These are phyloP conservation scores for Sporothrix inflata DNA, from an alignment of 2,329 filamentous ascomycete genomes.

Conservation along the genomic window DNA sequence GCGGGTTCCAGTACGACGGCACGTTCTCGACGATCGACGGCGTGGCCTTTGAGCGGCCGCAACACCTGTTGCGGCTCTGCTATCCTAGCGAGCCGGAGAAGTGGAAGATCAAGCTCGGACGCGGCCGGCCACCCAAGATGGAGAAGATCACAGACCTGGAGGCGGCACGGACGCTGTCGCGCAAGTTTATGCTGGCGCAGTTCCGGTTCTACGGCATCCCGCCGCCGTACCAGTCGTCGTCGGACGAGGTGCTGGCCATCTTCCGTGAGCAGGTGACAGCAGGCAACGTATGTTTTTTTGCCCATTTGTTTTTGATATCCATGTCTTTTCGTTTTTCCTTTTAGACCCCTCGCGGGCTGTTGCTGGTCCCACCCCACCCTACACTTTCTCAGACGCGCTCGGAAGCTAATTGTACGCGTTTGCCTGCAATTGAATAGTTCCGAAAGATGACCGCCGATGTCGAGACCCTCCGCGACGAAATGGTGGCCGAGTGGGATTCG, in stretches of 20 bases:
- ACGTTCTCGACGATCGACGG: slow-evolving; percentile 35
- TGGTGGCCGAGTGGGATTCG: slow-evolving; percentile 35
- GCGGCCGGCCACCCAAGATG: slow-evolving; percentile 36
- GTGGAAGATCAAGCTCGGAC: slow-evolving; percentile 36
- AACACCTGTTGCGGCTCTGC: slow-evolving; percentile 35
- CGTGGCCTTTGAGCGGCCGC: slow-evolving; percentile 35
- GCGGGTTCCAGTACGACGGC: slow-evolving; percentile 42
- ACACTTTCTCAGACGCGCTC: background rate
- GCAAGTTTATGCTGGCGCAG: slow-evolving; percentile 35
- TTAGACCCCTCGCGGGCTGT: background rate
- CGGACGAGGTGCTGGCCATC: slow-evolving; percentile 32
- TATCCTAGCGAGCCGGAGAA: slow-evolving; percentile 34
- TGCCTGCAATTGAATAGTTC: slow-evolving; percentile 28
- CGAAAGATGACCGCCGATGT: slow-evolving; percentile 33
- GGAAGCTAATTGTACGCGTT: slow-evolving; percentile 8
- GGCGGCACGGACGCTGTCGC: slow-evolving; percentile 33
- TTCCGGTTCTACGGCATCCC: slow-evolving; percentile 36
- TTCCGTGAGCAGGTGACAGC: slow-evolving; percentile 33
- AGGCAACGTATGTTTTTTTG: slow-evolving; percentile 28
- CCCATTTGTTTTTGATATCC: background rate
- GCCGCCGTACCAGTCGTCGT: slow-evolving; percentile 35
- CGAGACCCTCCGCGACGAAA: slow-evolving; percentile 33
- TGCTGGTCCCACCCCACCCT: background rate
- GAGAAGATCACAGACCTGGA: slow-evolving; percentile 35
- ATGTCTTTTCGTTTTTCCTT: background rate